phyloP scores from a whole-genome alignment of 169 alveolate genomes.

The Cryptosporidium xiaoi region DNA sequence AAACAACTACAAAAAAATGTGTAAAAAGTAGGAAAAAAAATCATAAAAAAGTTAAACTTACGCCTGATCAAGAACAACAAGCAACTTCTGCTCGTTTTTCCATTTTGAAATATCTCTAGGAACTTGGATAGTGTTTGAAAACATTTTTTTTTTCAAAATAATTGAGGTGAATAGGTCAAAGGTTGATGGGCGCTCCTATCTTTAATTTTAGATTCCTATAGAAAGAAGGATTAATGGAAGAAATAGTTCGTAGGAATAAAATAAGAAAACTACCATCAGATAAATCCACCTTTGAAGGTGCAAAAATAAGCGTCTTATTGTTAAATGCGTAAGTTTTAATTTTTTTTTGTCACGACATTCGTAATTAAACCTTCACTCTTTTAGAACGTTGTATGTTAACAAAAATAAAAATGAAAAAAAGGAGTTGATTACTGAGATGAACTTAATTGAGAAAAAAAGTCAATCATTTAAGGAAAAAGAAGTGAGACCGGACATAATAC shows the following conservation, averaged over 20 bases:
- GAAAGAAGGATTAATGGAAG: not conserved
- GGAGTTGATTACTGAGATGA: conserved; percentile 57
- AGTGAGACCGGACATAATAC: conserved; percentile 57
- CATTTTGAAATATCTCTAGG: conserved; percentile 58
- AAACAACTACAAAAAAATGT: conserved; percentile 21
- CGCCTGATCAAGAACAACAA: conserved; percentile 63
- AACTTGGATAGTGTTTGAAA: conserved; percentile 40
- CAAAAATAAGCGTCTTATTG: conserved; percentile 5
- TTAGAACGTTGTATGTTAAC: conserved; percentile 48
- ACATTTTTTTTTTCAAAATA: conserved; percentile 14
- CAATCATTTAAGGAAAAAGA: not conserved
- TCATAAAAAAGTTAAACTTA: conserved; percentile 8
- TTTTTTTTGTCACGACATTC: not conserved
- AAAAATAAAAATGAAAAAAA: conserved; percentile 24
- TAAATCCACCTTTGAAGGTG: not conserved
- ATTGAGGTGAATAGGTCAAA: not conserved
- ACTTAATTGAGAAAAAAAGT: not conserved
- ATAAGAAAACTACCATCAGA: conserved; percentile 22
- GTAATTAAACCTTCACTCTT: too few relatives aligned
- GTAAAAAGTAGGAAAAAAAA: not conserved
- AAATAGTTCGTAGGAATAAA: conserved; percentile 24
- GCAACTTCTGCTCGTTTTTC: conserved; percentile 16
- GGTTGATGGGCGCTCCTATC: conserved; percentile 45
- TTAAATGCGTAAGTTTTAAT: conserved; percentile 42
- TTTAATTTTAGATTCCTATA: not conserved